These are phyloP conservation scores for Penicillium canariense DNA, from an alignment of 495 filamentous ascomycete species.

Conservation along the genomic window DNA sequence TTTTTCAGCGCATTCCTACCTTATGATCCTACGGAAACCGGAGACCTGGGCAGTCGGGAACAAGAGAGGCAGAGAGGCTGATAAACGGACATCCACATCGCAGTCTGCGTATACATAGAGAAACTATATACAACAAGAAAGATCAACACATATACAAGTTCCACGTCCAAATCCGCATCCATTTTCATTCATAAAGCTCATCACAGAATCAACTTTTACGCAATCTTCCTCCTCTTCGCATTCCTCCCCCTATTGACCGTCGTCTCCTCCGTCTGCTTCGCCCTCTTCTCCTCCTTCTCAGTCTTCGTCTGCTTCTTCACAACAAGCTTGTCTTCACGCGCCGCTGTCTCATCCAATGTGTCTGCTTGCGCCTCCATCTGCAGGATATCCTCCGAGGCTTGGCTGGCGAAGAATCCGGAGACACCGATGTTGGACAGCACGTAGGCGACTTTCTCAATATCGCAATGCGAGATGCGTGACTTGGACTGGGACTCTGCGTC, in stretches of 20 bases:
- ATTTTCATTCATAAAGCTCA: not conserved
- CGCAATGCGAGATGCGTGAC: slow-evolving; percentile 45
- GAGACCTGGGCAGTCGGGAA: too few species aligned
- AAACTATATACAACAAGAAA: not conserved
- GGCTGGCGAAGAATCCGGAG: slow-evolving; percentile 20
- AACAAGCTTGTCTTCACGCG: not conserved
- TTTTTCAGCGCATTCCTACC: too few species aligned
- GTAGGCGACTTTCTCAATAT: slow-evolving; percentile 69
- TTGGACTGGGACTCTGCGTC: slow-evolving; percentile 1
- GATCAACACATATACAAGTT: not conserved
- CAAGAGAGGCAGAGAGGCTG: too few species aligned
- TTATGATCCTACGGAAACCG: too few species aligned
- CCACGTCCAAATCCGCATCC: not conserved
- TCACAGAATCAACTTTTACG: not conserved
- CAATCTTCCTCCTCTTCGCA: slow-evolving; percentile 2
- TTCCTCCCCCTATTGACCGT: not conserved
- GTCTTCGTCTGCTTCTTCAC: not conserved
- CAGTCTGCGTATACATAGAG: not conserved
- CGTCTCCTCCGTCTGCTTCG: slow-evolving; percentile 2
- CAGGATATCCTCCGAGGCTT: not conserved
- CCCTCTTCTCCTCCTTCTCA: slow-evolving; percentile 3
- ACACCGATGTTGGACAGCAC: slow-evolving; percentile 43
- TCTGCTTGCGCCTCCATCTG: not conserved
- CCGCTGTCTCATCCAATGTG: not conserved
- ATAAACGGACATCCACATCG: too few species aligned